These are phyloP conservation scores for Tilletia indica DNA, from an alignment of 1,284 basidiomycete genomes.

Conservation along the genomic window DNA sequence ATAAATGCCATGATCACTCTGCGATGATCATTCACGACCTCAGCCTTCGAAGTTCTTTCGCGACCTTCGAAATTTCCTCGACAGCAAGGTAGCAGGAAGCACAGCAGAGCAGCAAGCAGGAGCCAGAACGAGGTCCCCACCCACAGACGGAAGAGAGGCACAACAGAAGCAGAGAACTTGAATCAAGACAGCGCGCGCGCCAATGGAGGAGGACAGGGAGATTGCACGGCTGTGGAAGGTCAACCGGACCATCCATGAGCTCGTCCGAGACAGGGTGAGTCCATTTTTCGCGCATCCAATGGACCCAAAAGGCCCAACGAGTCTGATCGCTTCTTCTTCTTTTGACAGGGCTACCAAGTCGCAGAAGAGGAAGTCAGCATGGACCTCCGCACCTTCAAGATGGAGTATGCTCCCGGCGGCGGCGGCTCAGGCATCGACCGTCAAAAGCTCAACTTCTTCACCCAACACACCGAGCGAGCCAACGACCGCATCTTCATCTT, in stretches of 20 bases:
- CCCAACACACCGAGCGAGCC: constrained; percentile 30
- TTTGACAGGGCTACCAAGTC: constrained; percentile 70
- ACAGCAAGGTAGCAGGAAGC: no score
- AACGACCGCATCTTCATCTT: constrained; percentile 85
- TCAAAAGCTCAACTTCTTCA: constrained; percentile 52
- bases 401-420: constrained; percentile 60
- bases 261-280: constrained; percentile 71
- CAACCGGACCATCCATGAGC: constrained; percentile 92
- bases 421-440: constrained; percentile 38
- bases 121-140: no score
- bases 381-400: constrained; percentile 71
- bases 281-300: not conserved
- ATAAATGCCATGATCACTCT: no score
- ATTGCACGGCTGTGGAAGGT: constrained; percentile 85
- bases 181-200: no score
- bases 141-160: no score
- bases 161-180: no score
- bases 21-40: no score
- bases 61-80: no score
- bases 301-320: not conserved
- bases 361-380: constrained; percentile 86
- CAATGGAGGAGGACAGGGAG: constrained; percentile 57
- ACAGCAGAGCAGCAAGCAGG: no score
- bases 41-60: no score
- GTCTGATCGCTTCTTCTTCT: not conserved